Evolutionary conservation across 345 rosid species (phyloP).

Genomic region (Linum usitatissimum): DNA sequence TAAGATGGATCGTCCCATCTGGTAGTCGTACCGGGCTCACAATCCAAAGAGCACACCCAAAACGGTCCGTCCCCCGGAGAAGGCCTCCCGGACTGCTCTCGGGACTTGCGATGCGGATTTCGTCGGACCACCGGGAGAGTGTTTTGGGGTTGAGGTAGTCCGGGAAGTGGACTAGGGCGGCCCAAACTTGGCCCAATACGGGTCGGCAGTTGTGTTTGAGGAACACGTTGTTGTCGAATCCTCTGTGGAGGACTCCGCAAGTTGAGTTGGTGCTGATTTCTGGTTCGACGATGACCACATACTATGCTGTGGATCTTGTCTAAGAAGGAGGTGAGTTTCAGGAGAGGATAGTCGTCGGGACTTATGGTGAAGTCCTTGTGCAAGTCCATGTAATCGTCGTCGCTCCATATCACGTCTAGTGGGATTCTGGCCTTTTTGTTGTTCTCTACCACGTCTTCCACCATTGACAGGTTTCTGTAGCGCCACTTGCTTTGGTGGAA

Average conservation of each 20-base stretch:
- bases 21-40: constrained; percentile 70
- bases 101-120: constrained; percentile 63
- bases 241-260: constrained; percentile 75
- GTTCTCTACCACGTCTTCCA: constrained; percentile 88
- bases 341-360: constrained; percentile 54
- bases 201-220: constrained; percentile 82
- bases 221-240: constrained; percentile 64
- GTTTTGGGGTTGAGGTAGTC: constrained; percentile 94
- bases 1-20: constrained; percentile 96
- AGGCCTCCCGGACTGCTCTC: constrained; percentile 28
- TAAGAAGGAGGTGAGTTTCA: constrained; percentile 66
- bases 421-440: constrained; percentile 80
- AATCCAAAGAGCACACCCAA: constrained; percentile 89
- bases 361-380: constrained; percentile 88
- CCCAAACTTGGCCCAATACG: constrained; percentile 93
- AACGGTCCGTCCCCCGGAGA: constrained; percentile 92
- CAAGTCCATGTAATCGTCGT: constrained; percentile 95
- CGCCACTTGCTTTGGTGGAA: constrained; percentile 99
- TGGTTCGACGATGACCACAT: constrained; percentile 73
- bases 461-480: constrained; percentile 77
- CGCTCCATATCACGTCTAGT: constrained; percentile 91
- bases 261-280: constrained; percentile 65
- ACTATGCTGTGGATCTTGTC: constrained; percentile 71
- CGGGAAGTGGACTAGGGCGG: constrained; percentile 88
- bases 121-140: constrained; percentile 86